A percentile compares a stretch with the other conserved stretches of the same genome.
Conservation (phyloP, 768 basidiomycete genomes). For the Trametes meyenii region DNA sequence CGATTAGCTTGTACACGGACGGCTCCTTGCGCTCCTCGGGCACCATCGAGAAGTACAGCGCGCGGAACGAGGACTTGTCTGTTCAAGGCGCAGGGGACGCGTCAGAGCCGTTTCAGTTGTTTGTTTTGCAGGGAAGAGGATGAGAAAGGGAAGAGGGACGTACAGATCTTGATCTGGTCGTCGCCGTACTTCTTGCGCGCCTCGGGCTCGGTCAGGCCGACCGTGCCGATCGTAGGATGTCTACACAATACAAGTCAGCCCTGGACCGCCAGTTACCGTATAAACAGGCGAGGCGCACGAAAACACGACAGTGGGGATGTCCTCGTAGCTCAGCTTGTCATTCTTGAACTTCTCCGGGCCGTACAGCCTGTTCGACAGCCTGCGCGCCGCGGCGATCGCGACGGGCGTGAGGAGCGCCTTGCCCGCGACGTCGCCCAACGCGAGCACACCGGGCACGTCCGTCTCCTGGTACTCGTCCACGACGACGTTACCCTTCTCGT, state of each 20-base stretch:
- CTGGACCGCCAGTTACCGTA: background rate
- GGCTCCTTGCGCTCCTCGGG: conserved; percentile 93
- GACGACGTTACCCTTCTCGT: conserved; percentile 79
- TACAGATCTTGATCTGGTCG: conserved; percentile 88
- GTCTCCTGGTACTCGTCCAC: conserved; percentile 94
- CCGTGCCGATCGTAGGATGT: conserved; percentile 94
- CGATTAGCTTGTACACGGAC: conserved; percentile 90
- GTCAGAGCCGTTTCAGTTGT: conserved; percentile 42
- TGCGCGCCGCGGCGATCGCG: conserved; percentile 92
- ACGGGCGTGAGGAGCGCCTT: conserved; percentile 95
- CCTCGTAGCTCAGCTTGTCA: conserved; percentile 84
- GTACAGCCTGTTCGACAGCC: conserved; percentile 88
- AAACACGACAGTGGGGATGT: conserved; percentile 96
- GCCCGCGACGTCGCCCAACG: conserved; percentile 92
- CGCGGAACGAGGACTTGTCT: conserved; percentile 82
- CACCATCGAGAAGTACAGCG: conserved; percentile 92
- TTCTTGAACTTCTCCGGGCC: conserved; percentile 84
- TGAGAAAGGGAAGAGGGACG: conserved; percentile 32
- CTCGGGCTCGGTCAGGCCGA: conserved; percentile 92
- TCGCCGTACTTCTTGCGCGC: conserved; percentile 89
- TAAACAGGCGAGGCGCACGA: conserved; percentile 60
- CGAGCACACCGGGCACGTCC: conserved; percentile 65
- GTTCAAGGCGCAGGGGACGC: background rate
- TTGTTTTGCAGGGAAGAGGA: background rate
- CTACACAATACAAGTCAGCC: conserved; percentile 40